Percentiles rank a stretch among this genome's conserved stretches.
Evolutionary conservation across 2,329 filamentous ascomycete genomes (phyloP).

Genomic region (Tolypocladium amazonense): DNA sequence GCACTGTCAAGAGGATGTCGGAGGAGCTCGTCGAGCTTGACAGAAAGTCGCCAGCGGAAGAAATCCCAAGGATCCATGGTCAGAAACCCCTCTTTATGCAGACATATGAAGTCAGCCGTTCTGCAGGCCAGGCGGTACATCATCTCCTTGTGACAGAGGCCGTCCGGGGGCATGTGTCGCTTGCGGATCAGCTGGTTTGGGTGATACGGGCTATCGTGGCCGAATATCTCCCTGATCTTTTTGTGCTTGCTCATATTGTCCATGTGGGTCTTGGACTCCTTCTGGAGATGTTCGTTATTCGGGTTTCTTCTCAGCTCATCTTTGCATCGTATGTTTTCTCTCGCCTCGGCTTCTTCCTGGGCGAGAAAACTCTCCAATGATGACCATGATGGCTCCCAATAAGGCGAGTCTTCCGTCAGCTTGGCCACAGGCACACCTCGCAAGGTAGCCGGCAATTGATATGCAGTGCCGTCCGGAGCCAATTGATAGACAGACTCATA

Average conservation of each 20-base stretch:
- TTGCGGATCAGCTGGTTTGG: constrained; percentile 26
- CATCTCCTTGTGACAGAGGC: constrained; percentile 21
- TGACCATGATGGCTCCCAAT: constrained; percentile 20
- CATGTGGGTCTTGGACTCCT: constrained; percentile 11
- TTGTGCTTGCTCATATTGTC: constrained; percentile 22
- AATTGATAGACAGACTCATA: constrained; percentile 9
- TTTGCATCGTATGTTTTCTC: neutral
- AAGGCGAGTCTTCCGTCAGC: constrained; percentile 15
- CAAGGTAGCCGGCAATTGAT: constrained; percentile 12
- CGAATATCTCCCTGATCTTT: constrained; percentile 24
- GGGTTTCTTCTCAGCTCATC: constrained; percentile 2
- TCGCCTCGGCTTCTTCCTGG: constrained; percentile 11
- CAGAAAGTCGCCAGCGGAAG: constrained; percentile 21
- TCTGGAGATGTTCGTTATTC: constrained; percentile 1
- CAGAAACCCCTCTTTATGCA: constrained; percentile 14
- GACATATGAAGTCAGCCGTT: constrained; percentile 17
- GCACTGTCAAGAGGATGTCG: constrained; percentile 3
- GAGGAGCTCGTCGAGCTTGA: constrained; percentile 7
- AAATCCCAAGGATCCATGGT: constrained; percentile 27
- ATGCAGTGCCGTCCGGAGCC: constrained; percentile 12
- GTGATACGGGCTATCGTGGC: constrained; percentile 15
- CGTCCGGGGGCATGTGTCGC: constrained; percentile 16
- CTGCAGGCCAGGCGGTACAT: constrained; percentile 25
- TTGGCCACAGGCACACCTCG: constrained; percentile 15
- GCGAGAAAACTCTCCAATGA: constrained; percentile 18